These are phyloP conservation scores for Fusarium denticulatum DNA, from an alignment of 2,329 filamentous ascomycete genomes.

Conservation along the genomic window DNA sequence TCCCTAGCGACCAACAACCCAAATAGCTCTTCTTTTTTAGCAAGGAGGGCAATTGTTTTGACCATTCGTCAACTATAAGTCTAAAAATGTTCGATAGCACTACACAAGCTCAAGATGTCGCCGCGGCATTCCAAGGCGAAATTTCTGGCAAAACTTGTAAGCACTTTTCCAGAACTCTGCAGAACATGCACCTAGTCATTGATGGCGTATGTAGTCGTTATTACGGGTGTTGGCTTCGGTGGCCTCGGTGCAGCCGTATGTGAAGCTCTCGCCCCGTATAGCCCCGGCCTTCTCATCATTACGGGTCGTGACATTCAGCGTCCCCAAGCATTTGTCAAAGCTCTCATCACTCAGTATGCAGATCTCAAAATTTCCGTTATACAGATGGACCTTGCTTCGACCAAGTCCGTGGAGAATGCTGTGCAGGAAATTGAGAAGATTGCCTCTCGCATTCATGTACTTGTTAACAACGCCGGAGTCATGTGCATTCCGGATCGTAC, in stretches of 20 bases:
- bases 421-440: too few relatives aligned
- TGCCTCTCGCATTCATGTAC: too few relatives aligned
- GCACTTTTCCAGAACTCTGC: not conserved
- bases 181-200: not conserved
- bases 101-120: not conserved
- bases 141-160: not conserved
- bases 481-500: too few relatives aligned
- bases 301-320: not conserved
- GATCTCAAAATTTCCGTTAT: not conserved
- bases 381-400: not conserved
- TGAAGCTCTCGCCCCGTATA: not conserved
- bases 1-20: not conserved
- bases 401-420: not conserved
- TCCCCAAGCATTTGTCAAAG: not conserved
- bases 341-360: not conserved
- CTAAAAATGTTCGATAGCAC: not conserved
- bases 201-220: not conserved
- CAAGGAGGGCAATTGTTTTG: not conserved
- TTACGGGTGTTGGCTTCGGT: not conserved
- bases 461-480: too few relatives aligned
- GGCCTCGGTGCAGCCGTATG: not conserved
- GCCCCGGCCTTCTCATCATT: not conserved
- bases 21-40: not conserved
- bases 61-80: not conserved
- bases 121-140: not conserved